Evolutionary conservation across 1,139 yeast genomes (phyloP).

Genomic region (Yamadazyma siamensis): DNA sequence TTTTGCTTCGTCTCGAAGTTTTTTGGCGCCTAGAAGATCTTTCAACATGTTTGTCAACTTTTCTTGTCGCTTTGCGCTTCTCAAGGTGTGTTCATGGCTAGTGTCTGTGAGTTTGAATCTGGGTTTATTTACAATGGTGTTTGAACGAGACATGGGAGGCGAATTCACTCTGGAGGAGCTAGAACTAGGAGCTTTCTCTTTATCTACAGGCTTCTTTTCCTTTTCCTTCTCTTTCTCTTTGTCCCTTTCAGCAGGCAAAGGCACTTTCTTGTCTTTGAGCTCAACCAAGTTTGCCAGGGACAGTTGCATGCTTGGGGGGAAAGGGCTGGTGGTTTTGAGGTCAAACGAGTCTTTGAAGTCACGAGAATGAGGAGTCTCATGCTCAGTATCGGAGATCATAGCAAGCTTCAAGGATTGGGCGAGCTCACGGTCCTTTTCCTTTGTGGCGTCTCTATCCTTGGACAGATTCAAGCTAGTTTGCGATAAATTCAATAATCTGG

Average conservation of each 20-base stretch:
- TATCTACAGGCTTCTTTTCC: constrained; percentile 1
- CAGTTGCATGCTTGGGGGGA: neutral
- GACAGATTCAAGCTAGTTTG: constrained; percentile 9
- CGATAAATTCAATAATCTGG: constrained; percentile 14
- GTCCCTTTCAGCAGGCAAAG: too few relatives aligned
- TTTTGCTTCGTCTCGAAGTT: constrained; percentile 75
- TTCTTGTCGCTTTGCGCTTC: constrained; percentile 81
- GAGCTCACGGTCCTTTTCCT: constrained; percentile 1
- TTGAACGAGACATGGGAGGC: constrained; percentile 15
- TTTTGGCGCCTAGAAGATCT: constrained; percentile 78
- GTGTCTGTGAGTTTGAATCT: constrained; percentile 57
- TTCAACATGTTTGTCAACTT: constrained; percentile 83
- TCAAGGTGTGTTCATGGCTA: constrained; percentile 81
- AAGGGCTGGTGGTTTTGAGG: neutral
- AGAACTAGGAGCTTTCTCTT: constrained; percentile 3
- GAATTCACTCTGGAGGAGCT: constrained; percentile 8
- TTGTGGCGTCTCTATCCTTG: neutral
- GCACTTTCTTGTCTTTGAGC: constrained; percentile 1
- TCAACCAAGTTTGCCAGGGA: neutral
- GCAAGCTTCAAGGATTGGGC: constrained; percentile 1
- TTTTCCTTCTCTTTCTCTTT: too few relatives aligned
- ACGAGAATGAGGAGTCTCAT: neutral
- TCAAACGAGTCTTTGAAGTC: neutral
- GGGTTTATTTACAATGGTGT: constrained; percentile 20
- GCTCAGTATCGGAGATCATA: neutral